Evolutionary conservation across 2,329 filamentous ascomycete species (phyloP).

Genomic region (Verticillium alfalfae): DNA sequence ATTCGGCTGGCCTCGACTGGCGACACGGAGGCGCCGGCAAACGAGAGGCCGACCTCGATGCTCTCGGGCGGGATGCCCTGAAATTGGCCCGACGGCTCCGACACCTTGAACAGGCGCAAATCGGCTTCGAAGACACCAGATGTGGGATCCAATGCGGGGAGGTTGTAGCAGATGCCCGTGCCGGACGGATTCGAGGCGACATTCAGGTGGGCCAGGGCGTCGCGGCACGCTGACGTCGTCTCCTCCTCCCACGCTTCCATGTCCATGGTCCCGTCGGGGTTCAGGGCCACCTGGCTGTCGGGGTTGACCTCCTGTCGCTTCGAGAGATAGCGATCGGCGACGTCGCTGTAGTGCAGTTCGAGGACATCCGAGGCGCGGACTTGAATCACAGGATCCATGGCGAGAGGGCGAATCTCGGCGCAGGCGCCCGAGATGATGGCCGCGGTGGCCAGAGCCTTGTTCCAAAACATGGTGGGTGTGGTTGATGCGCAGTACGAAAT

Average conservation of each 20-base stretch:
- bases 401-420: conserved; percentile 9
- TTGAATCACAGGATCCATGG: conserved; percentile 21
- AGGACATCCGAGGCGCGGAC: conserved; percentile 14
- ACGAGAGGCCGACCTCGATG: conserved; percentile 50
- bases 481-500: background rate
- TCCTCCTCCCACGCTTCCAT: conserved; percentile 49
- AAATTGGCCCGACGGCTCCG: conserved; percentile 50
- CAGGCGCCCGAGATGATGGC: conserved; percentile 8
- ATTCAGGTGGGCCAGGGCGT: conserved; percentile 47
- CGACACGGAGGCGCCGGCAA: conserved; percentile 47
- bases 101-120: conserved; percentile 67
- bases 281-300: conserved; percentile 24
- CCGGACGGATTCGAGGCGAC: conserved; percentile 68
- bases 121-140: conserved; percentile 73
- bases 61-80: conserved; percentile 43
- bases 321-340: conserved; percentile 13
- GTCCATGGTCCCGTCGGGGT: conserved; percentile 41
- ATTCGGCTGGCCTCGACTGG: conserved; percentile 26
- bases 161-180: conserved; percentile 76
- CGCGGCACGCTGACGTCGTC: conserved; percentile 52
- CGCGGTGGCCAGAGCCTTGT: conserved; percentile 7
- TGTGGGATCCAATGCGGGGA: conserved; percentile 62
- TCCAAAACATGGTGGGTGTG: conserved; percentile 9
- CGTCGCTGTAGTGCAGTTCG: conserved; percentile 8
- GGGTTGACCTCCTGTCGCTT: conserved; percentile 10